Base-by-base conservation (phyloP, 768 basidiomycete species). In the Polyporus arcularius region DNA sequence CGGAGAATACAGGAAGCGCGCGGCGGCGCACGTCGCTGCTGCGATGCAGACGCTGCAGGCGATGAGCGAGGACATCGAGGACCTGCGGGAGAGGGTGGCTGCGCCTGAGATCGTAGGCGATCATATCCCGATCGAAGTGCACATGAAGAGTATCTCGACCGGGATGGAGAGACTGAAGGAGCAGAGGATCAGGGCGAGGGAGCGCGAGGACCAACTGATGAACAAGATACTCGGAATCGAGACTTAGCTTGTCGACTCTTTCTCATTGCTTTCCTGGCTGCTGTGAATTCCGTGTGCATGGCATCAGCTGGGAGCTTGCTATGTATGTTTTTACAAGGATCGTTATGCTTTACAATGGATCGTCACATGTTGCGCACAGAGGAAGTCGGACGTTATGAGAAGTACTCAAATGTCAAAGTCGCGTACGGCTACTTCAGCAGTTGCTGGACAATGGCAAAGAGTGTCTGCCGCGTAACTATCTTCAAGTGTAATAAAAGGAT, bases 31-130 rank as follows among this genome's bases (percentile, higher is more conserved):
- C 62, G 88, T 93, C n/a, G 80, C 79, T 35, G 83, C 82, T 0
- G 82, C 88, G 14, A 68, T 89, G 66, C 85, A 86, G 53, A 79
- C 84, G 10, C 73, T 93, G 62, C 73, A 83, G 31, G 75, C 76
- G 41, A 82, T 92, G 85, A 83, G 82, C 63, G 85, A 82, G 39
- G 89, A 92, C 62, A 85, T 92, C 79, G 89, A 90, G 68, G 89
- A 90, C 46, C 73, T 93, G 61, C 78, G 90, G 61, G 87, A 90
- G 68, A 78, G 87, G 16, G 88, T 90, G 1, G 82, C 88, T 4
- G 81, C 84, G 35, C 90, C 91, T 1, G 84, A 85, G 52, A 72
- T 92, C 4, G 70, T 82, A 11, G 85, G 83, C 4, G 72, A 82
- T n/a, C 75, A 74, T 43, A 77, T 91, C 15, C 88, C 90, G 4